Conservation (phyloP, 352 stramenopile species). For the Pythium guiyangense region DNA sequence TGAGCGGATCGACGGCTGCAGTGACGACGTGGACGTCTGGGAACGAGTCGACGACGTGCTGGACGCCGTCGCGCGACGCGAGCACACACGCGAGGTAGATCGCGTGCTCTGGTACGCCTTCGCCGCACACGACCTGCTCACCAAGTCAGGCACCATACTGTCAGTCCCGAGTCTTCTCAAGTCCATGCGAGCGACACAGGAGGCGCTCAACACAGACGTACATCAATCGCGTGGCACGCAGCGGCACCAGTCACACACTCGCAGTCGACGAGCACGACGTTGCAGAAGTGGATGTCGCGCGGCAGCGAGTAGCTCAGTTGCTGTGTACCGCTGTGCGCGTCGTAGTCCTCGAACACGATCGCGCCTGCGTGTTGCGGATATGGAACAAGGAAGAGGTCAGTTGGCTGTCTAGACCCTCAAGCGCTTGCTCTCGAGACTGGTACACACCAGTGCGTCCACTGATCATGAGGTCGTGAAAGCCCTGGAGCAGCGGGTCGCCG, state of each 20-base stretch:
- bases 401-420: no score
- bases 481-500: conserved; percentile 7
- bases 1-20: not conserved
- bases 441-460: conserved; percentile 1
- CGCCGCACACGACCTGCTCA: conserved; percentile 4
- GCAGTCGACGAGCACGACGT: conserved; percentile 11
- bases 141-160: not conserved
- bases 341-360: conserved; percentile 6
- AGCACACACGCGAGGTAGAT: conserved; percentile 10
- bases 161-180: no score
- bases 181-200: no score
- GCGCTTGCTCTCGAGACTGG: no score
- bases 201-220: not conserved
- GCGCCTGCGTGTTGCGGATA: not conserved
- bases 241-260: conserved; percentile 10
- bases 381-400: no score
- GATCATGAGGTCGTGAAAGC: conserved; percentile 3
- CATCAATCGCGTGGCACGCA: conserved; percentile 8
- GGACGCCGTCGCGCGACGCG: conserved; percentile 2
- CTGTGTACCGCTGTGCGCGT: not conserved
- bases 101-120: conserved; percentile 8
- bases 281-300: not conserved
- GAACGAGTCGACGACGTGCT: not conserved
- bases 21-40: not conserved
- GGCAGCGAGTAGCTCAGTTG: conserved; percentile 7